Percentiles rank a stretch among this genome's conserved stretches.
These are phyloP conservation scores for Naumovozyma baii DNA, from an alignment of 805 yeast genomes.

Conservation along the genomic window DNA sequence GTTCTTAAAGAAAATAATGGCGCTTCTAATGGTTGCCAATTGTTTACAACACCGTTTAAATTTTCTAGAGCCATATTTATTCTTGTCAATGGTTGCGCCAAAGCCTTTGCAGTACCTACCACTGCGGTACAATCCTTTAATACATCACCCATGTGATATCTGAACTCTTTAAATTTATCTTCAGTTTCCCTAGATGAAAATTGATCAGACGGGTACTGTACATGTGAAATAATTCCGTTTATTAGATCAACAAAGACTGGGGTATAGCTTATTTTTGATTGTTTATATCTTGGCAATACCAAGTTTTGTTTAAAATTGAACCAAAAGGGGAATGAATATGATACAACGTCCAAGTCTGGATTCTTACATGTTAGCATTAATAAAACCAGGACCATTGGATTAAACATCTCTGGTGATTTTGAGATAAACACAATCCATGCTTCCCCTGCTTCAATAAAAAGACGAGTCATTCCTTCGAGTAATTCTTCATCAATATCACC, in stretches of 20 bases:
- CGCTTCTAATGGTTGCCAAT: constrained; percentile 87
- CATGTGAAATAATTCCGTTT: constrained; percentile 46
- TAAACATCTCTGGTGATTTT: constrained; percentile 56
- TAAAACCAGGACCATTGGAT: constrained; percentile 63
- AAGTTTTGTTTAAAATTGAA: constrained; percentile 62
- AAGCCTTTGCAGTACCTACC: constrained; percentile 64
- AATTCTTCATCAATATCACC: constrained; percentile 49
- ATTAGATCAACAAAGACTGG: constrained; percentile 20
- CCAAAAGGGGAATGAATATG: constrained; percentile 91
- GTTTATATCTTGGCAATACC: constrained; percentile 25
- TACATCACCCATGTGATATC: constrained; percentile 98
- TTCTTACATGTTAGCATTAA: constrained; percentile 63
- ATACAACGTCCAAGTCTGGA: constrained; percentile 79
- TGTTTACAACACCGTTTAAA: constrained; percentile 16
- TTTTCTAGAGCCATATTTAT: constrained; percentile 35
- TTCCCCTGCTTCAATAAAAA: constrained; percentile 89
- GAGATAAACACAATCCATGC: constrained; percentile 88
- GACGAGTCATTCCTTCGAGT: constrained; percentile 58
- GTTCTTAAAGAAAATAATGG: constrained; percentile 82
- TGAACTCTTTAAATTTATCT: constrained; percentile 85
- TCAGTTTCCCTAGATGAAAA: constrained; percentile 74
- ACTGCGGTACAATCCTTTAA: constrained; percentile 90
- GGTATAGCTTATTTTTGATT: constrained; percentile 18
- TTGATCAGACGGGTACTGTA: constrained; percentile 58
- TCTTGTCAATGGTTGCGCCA: constrained; percentile 57